phyloP scores from a whole-genome alignment of 2,329 filamentous ascomycete genomes.

The Malbranchea zuffiana region DNA sequence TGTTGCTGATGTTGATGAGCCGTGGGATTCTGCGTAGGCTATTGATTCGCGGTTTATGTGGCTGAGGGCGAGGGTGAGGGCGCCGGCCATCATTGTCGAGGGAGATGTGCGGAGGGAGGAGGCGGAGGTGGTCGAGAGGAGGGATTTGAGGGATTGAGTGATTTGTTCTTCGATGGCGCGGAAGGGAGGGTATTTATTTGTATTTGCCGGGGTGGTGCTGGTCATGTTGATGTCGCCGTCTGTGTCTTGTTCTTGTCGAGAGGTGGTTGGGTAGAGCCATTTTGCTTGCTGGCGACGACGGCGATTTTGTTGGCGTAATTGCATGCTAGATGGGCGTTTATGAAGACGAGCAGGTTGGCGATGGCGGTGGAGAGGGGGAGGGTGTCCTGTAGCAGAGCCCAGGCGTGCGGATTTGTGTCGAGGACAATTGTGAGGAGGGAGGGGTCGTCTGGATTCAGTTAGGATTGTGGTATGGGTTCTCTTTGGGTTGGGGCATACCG shows the following conservation, averaged over 20 bases:
- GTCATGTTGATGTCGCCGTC: constrained; percentile 51
- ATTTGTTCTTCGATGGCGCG: constrained; percentile 75
- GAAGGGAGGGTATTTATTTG: constrained; percentile 92
- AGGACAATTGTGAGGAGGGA: constrained; percentile 84
- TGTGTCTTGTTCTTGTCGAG: constrained; percentile 12
- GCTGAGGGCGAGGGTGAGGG: constrained; percentile 75
- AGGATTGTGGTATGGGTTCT: no score
- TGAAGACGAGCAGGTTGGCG: constrained; percentile 84
- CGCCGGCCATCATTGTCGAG: constrained; percentile 81
- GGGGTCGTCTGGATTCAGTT: no score
- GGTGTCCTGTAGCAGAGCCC: constrained; percentile 63
- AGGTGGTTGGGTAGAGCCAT: constrained; percentile 72
- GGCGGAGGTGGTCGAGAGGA: constrained; percentile 56
- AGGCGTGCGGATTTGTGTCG: constrained; percentile 93
- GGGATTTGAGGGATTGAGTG: constrained; percentile 57
- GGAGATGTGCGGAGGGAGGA: constrained; percentile 44
- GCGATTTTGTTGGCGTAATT: constrained; percentile 90
- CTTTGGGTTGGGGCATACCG: no score
- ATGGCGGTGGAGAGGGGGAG: constrained; percentile 76
- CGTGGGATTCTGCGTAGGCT: constrained; percentile 49
- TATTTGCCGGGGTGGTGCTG: constrained; percentile 27
- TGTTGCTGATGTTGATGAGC: constrained; percentile 29
- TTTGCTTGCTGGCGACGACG: constrained; percentile 73
- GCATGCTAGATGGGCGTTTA: constrained; percentile 91
- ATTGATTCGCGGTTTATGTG: constrained; percentile 79